Evolutionary conservation across 1,284 basidiomycete species (phyloP), one percentile per base, ranked within the genome.

Genomic region (Boletus sp.): DNA sequence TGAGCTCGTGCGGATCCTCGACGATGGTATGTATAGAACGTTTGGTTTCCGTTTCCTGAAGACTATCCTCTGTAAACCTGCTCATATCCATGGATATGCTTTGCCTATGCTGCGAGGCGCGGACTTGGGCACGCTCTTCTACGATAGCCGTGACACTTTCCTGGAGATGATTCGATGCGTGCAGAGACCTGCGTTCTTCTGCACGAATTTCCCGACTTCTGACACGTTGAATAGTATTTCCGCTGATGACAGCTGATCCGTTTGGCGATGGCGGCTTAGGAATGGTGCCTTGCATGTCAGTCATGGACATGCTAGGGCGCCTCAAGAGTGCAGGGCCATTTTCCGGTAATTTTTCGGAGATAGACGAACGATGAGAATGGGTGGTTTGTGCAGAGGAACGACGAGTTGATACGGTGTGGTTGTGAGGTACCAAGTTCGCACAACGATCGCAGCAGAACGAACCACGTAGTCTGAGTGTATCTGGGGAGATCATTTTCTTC

Each of bases 381-480:
- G 32, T 16, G 10, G 64, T 40, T 32, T 62, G 66, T 9, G 36
- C 29, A 14, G 63, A 55, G n/a, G 65, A 54, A 25, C 64, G 64
- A 38, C 65, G 67, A 36, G 34, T 20, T 27, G 64, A 50, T 42
- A 62, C 5, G 23, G 56, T 57, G 38, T 69, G 67, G 29, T 66
- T 25, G 42, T 68, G 64, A 13, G 67, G 66, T 35, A 66, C 59
- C 34, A 66, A 32, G 41, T 66, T 68, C 30, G 66, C 66, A 41
- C 64, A 66, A 29, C 63, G 64, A 46, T 66, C 56, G 41, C 69
- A 71, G 42, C 68, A 71, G 48, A 57, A 62, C 32, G 65, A 68
- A 44, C 57, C 53, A 29, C 61, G 67, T 20, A 59, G 54, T 44
- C 58, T 56, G 26, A 64, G 38, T 10, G 41, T 46, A 37, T 62